Conservation (phyloP, 495 filamentous ascomycete genomes). For the Penicillium manginii region DNA sequence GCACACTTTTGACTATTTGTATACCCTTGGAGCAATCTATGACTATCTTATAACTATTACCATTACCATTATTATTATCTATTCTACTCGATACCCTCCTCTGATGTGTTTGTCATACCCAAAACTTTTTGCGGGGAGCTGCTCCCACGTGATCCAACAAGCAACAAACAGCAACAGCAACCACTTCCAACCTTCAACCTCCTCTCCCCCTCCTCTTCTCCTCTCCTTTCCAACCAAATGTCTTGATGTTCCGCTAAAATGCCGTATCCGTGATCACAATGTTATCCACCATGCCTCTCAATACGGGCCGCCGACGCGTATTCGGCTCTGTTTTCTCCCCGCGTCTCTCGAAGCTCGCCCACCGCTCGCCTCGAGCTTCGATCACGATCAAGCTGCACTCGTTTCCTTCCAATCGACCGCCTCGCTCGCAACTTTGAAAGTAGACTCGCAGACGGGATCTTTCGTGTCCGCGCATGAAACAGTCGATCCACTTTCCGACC, state of each 20-base stretch:
- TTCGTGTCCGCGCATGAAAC: constrained; percentile 12
- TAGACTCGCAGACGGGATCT: constrained; percentile 19
- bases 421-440: constrained; percentile 24
- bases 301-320: constrained; percentile 45
- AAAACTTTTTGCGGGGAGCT: no score
- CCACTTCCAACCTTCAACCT: no score
- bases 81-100: no score
- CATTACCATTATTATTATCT: no score
- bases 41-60: neutral
- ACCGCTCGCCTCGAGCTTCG: constrained; percentile 12
- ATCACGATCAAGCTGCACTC: constrained; percentile 20
- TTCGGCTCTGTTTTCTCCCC: constrained; percentile 58
- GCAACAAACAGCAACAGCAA: no score
- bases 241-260: neutral
- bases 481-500: constrained; percentile 43
- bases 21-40: constrained; percentile 7
- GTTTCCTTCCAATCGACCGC: constrained; percentile 24
- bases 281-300: constrained; percentile 33
- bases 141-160: no score
- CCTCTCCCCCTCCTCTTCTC: no score
- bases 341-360: constrained; percentile 37
- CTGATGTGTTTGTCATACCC: no score
- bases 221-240: no score
- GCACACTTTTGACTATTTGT: neutral
- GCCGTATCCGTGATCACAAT: constrained; percentile 21